phyloP scores from a whole-genome alignment of 345 rosid genomes.

The Hypericum perforatum region DNA sequence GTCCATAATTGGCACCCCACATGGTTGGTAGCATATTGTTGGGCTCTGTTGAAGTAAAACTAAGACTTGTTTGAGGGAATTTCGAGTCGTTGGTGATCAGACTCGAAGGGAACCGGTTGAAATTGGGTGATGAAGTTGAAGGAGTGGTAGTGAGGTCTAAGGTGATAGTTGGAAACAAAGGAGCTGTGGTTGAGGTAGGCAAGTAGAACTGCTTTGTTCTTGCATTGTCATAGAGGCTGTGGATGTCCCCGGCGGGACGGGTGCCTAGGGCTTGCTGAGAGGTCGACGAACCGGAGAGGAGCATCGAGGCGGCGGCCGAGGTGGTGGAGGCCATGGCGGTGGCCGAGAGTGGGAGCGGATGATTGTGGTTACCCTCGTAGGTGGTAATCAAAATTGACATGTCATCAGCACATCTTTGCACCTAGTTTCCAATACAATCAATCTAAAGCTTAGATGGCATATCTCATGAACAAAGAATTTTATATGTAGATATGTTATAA shows the following conservation, averaged over 20 bases:
- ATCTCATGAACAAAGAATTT: too few relatives aligned
- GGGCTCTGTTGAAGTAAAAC: constrained; percentile 39
- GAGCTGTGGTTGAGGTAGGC: constrained; percentile 6
- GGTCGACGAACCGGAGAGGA: constrained; percentile 57
- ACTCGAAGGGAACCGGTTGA: constrained; percentile 33
- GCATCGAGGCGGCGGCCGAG: constrained; percentile 73
- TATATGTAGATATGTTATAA: too few relatives aligned
- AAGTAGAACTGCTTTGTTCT: constrained; percentile 36
- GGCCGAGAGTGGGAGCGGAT: constrained; percentile 62
- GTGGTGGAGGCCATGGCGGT: constrained; percentile 81
- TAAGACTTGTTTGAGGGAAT: constrained; percentile 44
- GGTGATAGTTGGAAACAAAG: constrained; percentile 60
- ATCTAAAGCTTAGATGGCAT: neutral
- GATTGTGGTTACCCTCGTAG: constrained; percentile 73
- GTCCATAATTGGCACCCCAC: constrained; percentile 34
- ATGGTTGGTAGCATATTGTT: constrained; percentile 24
- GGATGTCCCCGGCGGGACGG: constrained; percentile 22
- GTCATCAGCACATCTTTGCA: constrained; percentile 67
- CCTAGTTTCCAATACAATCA: constrained; percentile 25
- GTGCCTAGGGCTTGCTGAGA: constrained; percentile 22
- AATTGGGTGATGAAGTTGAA: constrained; percentile 29
- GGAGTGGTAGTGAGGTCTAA: constrained; percentile 65
- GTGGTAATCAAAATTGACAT: constrained; percentile 68
- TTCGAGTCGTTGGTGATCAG: constrained; percentile 22
- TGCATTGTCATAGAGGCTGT: constrained; percentile 39